A percentile compares a stretch with the other conserved stretches of the same genome.
These are phyloP conservation scores for Solanum hybrid DNA, from an alignment of 305 asterid species.

Conservation along the genomic window DNA sequence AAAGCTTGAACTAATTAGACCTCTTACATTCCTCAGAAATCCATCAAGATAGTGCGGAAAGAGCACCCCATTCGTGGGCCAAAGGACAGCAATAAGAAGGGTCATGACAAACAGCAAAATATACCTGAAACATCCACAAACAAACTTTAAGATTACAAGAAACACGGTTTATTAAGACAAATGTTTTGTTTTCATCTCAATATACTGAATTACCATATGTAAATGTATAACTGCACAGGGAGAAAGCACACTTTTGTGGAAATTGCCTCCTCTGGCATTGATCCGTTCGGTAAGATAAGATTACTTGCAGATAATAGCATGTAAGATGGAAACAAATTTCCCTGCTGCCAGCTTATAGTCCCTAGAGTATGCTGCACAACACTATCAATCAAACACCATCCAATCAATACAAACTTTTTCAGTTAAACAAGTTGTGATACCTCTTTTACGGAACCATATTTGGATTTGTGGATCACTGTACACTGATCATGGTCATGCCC, in stretches of 20 bases:
- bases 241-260: conserved; percentile 74
- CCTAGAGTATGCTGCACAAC: conserved; percentile 87
- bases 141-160: conserved; percentile 10
- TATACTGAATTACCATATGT: conserved; percentile 52
- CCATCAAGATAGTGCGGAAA: conserved; percentile 29
- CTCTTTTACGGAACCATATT: conserved; percentile 61
- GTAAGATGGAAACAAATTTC: conserved; percentile 86
- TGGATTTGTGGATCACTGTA: conserved; percentile 48
- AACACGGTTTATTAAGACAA: background rate
- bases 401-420: background rate
- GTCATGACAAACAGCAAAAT: conserved; percentile 61
- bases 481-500: conserved; percentile 99
- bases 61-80: conserved; percentile 60
- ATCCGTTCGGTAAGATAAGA: conserved; percentile 22
- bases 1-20: conserved; percentile 28
- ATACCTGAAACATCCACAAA: conserved; percentile 56
- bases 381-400: conserved; percentile 21
- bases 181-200: background rate
- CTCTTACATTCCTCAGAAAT: conserved; percentile 27
- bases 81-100: conserved; percentile 43
- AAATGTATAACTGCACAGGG: conserved; percentile 69
- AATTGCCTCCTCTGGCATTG: conserved; percentile 32
- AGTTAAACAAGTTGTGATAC: conserved; percentile 23
- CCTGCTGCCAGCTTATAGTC: conserved; percentile 98
- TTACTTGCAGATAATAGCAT: conserved; percentile 80